Base-by-base conservation (phyloP, 129 eudicot species). In the Flaveria ramosissima region DNA sequence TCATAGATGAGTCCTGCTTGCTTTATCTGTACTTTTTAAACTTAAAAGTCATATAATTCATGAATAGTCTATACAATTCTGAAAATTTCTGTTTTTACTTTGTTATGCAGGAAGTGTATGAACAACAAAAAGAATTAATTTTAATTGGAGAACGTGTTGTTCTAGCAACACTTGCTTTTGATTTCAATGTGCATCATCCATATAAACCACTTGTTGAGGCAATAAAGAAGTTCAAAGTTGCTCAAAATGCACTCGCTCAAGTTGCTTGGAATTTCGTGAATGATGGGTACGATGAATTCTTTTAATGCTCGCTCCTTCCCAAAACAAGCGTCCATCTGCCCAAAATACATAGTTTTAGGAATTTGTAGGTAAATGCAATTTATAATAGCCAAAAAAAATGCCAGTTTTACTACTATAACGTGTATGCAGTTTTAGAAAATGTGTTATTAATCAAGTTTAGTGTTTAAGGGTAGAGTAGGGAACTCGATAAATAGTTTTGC, bases 201-300 rank as follows among this genome's bases (percentile, higher is more conserved):
- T 93, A 93, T 81, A 93, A 93, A 73, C 98, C 98, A 71, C 92
- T 93, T 62, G 98, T 93, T n/a, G 98, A 93, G 80, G 96, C 98
- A 32, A 93, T 93, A 77, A 90, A 93, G 82, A 93, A 88, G 82
- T 87, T 93, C 70, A 88, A 93, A 81, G 98, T 90, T 81, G 98
- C 96, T 55, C 96, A 90, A 86, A 87, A 88, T 84, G 89, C 96
- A 75, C 88, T 92, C 27, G 98, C 98, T 73, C 96, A 90, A 83
- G 98, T 93, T 84, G 98, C 98, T 56, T 93, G 98, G 98, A 93
- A 93, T 70, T 93, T 93, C 79, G 98, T 93, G 46, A 93, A 93
- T 48, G 98, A 93, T 85, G 98, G 98, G 98, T 93, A 92, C 43
- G 88, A 60, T 32, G 70, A 72, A 71, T 27, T 79, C 24, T n/a